A percentile compares a stretch with the other conserved stretches of the same genome.
These are phyloP conservation scores for Melampsora larici-populina DNA, from an alignment of 1,284 basidiomycete genomes.

Conservation along the genomic window DNA sequence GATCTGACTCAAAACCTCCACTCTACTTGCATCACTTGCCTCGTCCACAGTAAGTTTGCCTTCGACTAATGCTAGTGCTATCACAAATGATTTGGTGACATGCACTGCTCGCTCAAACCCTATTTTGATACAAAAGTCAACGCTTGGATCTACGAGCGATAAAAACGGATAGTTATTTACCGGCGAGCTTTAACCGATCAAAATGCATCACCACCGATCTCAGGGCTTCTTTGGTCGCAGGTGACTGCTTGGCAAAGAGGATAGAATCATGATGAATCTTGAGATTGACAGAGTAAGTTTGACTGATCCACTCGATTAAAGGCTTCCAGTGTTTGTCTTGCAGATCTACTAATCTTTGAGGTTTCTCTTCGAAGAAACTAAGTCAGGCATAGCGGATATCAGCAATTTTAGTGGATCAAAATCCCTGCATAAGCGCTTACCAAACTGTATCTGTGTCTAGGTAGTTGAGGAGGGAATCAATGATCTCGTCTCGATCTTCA, in stretches of 20 bases:
- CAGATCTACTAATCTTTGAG: constrained; percentile 69
- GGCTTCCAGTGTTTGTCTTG: constrained; percentile 90
- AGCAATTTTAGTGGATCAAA: not conserved
- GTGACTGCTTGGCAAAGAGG: constrained; percentile 66
- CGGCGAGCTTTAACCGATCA: constrained; percentile 80
- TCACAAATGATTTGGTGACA: constrained; percentile 84
- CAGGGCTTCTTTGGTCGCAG: constrained; percentile 65
- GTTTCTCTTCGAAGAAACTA: constrained; percentile 79
- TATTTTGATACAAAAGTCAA: constrained; percentile 51
- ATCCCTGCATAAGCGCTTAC: constrained; percentile 57
- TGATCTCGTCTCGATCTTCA: constrained; percentile 64
- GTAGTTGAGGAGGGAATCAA: constrained; percentile 73
- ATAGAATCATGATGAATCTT: constrained; percentile 63
- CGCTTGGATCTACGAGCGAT: constrained; percentile 55
- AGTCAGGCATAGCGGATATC: not conserved
- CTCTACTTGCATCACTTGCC: constrained; percentile 78
- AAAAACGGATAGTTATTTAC: not conserved
- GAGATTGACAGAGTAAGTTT: constrained; percentile 67
- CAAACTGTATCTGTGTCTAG: constrained; percentile 94
- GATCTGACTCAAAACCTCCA: constrained; percentile 93
- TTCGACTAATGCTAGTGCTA: constrained; percentile 77
- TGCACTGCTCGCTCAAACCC: constrained; percentile 90
- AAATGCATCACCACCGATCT: constrained; percentile 63
- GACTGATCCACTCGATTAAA: constrained; percentile 71
- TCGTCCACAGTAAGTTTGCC: constrained; percentile 73